Evolutionary conservation across 73 alveolate genomes (phyloP).

Genomic region (Uronychia binucleata): DNA sequence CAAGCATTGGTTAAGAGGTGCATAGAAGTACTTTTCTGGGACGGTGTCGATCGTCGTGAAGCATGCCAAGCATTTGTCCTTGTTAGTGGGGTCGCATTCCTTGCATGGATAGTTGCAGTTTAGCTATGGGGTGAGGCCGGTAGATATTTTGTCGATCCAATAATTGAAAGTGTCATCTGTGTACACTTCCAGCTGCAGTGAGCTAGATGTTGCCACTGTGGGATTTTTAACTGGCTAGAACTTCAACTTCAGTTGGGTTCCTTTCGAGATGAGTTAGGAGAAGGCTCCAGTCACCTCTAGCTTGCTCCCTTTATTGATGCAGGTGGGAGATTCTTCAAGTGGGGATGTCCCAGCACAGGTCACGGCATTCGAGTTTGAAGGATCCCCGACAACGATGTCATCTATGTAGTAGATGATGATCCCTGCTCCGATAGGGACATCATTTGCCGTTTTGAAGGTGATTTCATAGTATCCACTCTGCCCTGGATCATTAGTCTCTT

Average conservation of each 20-base stretch:
- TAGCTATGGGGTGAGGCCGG: conserved; percentile 29
- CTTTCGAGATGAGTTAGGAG: neutral
- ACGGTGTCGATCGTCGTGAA: conserved; percentile 1
- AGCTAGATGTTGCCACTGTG: neutral
- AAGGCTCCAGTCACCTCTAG: neutral
- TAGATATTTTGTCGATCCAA: conserved; percentile 2
- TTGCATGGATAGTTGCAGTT: conserved; percentile 55
- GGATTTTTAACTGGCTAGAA: conserved; percentile 9
- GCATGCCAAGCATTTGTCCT: conserved; percentile 27
- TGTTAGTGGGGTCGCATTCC: conserved; percentile 10
- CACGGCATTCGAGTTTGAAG: neutral
- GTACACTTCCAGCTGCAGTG: neutral
- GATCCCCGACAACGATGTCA: neutral
- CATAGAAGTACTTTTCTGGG: neutral
- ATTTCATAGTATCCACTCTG: neutral
- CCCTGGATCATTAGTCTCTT: conserved; percentile 10
- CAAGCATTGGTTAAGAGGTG: neutral
- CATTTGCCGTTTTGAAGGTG: conserved; percentile 12
- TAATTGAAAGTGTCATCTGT: neutral
- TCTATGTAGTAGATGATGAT: neutral
- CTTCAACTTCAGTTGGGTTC: neutral
- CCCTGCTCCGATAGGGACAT: conserved; percentile 4
- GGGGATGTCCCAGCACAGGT: neutral
- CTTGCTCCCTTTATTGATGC: neutral
- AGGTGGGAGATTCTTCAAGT: neutral